These are phyloP conservation scores for Dioscorea dumetorum DNA, from an alignment of 106 monocot genomes.

Conservation along the genomic window DNA sequence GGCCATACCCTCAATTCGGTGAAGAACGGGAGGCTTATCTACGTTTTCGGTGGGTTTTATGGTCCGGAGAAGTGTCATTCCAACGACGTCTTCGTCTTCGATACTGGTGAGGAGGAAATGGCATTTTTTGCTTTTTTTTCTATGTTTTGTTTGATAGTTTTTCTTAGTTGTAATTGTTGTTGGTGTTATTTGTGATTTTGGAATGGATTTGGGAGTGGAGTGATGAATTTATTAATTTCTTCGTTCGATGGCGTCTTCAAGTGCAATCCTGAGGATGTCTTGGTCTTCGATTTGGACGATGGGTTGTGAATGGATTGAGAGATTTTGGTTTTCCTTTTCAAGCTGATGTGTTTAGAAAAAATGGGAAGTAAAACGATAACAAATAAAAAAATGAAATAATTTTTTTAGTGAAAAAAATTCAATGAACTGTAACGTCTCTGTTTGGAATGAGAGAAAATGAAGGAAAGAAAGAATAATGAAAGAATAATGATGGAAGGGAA, in stretches of 20 bases:
- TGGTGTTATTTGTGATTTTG: neutral
- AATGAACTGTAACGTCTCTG: neutral
- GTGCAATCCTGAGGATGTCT: neutral
- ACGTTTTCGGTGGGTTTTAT: conserved; percentile 68
- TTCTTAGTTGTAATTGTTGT: neutral
- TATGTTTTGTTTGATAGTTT: neutral
- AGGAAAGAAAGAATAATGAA: no score
- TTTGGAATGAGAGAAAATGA: neutral
- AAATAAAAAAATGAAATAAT: no score
- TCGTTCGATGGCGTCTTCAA: neutral
- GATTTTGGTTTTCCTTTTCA: neutral
- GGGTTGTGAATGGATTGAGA: neutral
- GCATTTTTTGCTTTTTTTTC: neutral
- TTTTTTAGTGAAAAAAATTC: neutral
- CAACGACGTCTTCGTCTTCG: conserved; percentile 75
- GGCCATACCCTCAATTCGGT: conserved; percentile 74
- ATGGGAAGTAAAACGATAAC: neutral
- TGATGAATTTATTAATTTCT: no score
- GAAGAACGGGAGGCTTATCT: conserved; percentile 46
- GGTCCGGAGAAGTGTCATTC: conserved; percentile 54
- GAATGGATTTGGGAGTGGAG: no score
- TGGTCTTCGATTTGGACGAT: neutral
- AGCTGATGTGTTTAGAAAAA: neutral
- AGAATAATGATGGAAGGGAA: no score
- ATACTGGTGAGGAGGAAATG: conserved; percentile 32